Evolutionary conservation across 371 early-diverging fungal species (phyloP), one percentile per base, ranked within the genome.

Genomic region (Mucor lusitanicus): DNA sequence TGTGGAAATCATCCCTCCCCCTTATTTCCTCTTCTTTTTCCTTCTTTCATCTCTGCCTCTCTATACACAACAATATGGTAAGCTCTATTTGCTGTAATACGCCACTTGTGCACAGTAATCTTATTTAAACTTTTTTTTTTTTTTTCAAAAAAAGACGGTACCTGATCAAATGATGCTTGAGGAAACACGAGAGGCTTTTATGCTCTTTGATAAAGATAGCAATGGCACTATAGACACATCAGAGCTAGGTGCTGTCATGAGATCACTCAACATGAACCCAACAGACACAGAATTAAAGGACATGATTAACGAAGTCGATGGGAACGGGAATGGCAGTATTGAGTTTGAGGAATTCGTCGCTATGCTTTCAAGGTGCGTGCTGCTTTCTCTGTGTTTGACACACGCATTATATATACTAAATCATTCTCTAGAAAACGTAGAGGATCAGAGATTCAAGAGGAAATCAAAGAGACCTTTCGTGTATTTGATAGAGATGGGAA

Each of bases 281-380:
- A 88, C 87, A 28, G 92, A 93, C 53, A 79, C 87, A 23, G 91
- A 94, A 65, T 77, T 92, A 61, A 84, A 86, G 69, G 91, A 88
- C 63, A 90, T 92, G 89, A 77, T 97, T 71, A 91, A 92, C 77
- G 94, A 95, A 73, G 92, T 94, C 42, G 97, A 97, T 80, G 88
- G 91, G 56, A 92, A 95, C 82, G 92, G 94, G 69, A 93, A 94
- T 78, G 95, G 95, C 64, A 93, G 86, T 60, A 92, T 96, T 69
- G 97, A 96, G 76, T 95, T 94, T 72, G 81, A 89, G 58, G 96
- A 97, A 75, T 95, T 97, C 79, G 75, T 94, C 65, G 88, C 93
- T 54, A 89, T 95, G 91, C 90, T 94, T 91, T 59, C 88, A 94
- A 89, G 93, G 94, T 92, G 91, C 15, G 28, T 33, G 25, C 8